A percentile compares a stretch with the other conserved stretches of the same genome.
Conservation (phyloP, 306 rosid genomes). For the Quercus parvula region DNA sequence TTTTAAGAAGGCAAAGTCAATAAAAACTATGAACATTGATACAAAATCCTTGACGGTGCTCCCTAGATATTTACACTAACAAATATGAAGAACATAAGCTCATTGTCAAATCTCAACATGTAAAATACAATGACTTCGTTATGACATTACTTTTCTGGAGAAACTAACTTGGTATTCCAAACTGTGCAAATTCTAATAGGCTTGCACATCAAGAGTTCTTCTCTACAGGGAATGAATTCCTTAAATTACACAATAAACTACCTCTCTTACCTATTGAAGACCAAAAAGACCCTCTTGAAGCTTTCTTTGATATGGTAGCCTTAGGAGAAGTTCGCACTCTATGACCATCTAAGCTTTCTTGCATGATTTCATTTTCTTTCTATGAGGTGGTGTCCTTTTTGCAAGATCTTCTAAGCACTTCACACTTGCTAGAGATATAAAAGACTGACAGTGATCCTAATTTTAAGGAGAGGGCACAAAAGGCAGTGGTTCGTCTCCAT, state of each 20-base stretch:
- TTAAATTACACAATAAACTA: conserved; percentile 28
- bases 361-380: conserved; percentile 48
- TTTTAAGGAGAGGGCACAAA: too few species aligned
- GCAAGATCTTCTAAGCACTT: too few species aligned
- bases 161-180: neutral
- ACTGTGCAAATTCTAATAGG: neutral
- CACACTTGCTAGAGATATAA: too few species aligned
- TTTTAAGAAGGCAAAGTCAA: neutral
- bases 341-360: conserved; percentile 62
- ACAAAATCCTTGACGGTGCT: too few species aligned
- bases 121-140: neutral
- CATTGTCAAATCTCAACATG: neutral
- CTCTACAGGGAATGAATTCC: conserved; percentile 28
- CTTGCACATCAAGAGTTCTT: conserved; percentile 14
- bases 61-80: neutral
- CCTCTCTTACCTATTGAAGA: conserved; percentile 33
- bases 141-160: neutral
- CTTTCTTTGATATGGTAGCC: conserved; percentile 67
- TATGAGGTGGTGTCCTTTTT: too few species aligned
- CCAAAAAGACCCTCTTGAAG: conserved; percentile 42
- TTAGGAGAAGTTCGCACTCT: conserved; percentile 46
- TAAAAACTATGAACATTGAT: neutral
- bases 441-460: too few species aligned
- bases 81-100: neutral
- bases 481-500: too few species aligned